These are phyloP conservation scores for Litchi chinensis DNA, from an alignment of 345 rosid species.

Conservation along the genomic window DNA sequence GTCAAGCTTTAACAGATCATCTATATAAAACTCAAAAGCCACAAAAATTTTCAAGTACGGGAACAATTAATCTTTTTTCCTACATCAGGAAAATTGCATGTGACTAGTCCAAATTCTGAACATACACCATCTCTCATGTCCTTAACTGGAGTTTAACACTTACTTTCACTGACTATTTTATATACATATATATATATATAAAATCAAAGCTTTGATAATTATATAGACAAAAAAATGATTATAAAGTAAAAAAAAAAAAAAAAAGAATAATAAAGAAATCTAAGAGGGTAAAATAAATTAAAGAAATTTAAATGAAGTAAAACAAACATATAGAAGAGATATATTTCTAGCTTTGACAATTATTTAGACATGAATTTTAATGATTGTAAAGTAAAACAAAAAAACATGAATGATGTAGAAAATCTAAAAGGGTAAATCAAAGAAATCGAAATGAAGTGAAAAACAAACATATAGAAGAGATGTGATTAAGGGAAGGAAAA, in stretches of 20 bases:
- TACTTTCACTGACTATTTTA: too few relatives aligned
- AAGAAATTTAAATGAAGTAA: too few relatives aligned
- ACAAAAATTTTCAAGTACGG: background rate
- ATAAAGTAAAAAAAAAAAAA: too few relatives aligned
- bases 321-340: background rate
- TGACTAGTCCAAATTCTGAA: constrained; percentile 1
- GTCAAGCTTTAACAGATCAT: too few relatives aligned
- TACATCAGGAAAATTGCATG: constrained; percentile 3
- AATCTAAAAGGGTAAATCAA: background rate
- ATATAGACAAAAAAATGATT: too few relatives aligned
- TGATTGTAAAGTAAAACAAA: background rate
- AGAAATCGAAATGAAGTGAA: background rate
- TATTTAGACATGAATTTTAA: background rate
- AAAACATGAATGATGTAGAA: too few relatives aligned
- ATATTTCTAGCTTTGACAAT: background rate
- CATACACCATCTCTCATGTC: background rate
- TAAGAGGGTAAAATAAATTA: too few relatives aligned
- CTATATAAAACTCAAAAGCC: too few relatives aligned
- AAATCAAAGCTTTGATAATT: too few relatives aligned
- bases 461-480: background rate
- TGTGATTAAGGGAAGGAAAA: background rate
- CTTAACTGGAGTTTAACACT: background rate
- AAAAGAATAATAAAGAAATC: too few relatives aligned
- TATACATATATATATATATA: too few relatives aligned
- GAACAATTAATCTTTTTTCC: background rate